phyloP scores from a whole-genome alignment of 2,329 filamentous ascomycete genomes.

The Fusarium sp. region DNA sequence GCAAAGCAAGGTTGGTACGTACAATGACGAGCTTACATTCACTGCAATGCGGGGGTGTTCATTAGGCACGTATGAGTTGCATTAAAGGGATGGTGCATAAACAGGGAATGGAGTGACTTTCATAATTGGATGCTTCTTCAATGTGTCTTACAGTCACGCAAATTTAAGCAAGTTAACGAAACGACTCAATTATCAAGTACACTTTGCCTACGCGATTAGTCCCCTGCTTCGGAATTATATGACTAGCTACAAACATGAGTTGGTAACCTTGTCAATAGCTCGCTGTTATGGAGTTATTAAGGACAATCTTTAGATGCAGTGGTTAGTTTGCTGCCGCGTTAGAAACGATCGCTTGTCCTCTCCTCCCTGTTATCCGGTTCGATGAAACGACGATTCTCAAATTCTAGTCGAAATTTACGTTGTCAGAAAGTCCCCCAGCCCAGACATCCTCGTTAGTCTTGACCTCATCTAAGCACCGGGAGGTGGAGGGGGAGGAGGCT shows the following conservation, averaged over 20 bases:
- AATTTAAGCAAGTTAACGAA: conserved; percentile 15
- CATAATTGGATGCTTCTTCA: conserved; percentile 1
- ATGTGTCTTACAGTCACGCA: not conserved
- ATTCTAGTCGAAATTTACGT: conserved; percentile 14
- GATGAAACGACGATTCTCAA: conserved; percentile 13
- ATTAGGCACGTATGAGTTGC: conserved; percentile 41
- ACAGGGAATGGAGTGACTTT: conserved; percentile 18
- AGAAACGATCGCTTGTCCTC: conserved; percentile 26
- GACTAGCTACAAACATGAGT: conserved; percentile 26
- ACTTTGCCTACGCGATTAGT: conserved; percentile 50
- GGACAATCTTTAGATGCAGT: conserved; percentile 28
- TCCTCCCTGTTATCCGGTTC: conserved; percentile 8
- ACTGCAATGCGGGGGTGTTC: conserved; percentile 40
- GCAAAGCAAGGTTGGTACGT: conserved; percentile 21
- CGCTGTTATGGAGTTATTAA: conserved; percentile 21
- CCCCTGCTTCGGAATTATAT: conserved; percentile 33
- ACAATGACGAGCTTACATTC: conserved; percentile 36
- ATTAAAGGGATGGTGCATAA: conserved; percentile 37
- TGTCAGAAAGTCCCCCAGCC: conserved; percentile 20
- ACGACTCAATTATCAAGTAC: conserved; percentile 38
- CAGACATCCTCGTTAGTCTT: conserved; percentile 27
- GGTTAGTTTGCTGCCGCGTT: conserved; percentile 42
- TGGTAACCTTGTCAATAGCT: conserved; percentile 15
- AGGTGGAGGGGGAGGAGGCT: conserved; percentile 76
- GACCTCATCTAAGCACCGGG: conserved; percentile 60